Base-by-base conservation (phyloP, 2,329 filamentous ascomycete species). In the Didymella keratinophila region DNA sequence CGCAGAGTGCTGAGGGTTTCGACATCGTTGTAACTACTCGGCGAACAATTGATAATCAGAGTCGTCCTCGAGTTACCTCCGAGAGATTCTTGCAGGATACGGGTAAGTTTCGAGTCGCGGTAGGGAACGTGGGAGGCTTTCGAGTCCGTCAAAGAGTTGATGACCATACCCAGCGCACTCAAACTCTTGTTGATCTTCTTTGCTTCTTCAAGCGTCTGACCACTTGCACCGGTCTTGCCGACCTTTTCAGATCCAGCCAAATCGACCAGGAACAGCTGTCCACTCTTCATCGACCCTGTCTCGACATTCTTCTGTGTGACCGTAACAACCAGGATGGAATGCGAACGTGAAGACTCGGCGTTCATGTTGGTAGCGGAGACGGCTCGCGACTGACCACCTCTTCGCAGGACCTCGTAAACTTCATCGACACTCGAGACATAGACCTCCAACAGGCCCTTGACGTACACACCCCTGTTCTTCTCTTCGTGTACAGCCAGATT, bases 161-260 rank as follows among this genome's bases (percentile, higher is more conserved):
- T 99, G 81, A 98, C 95, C 93, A 97, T 98, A 71, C 95, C 95
- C 60, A 99, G 85, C 54, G 95, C 93, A 81, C 93, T 97, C 82
- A 99, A 86, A 84, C 93, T 97, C 85, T 98, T 98, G 86, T 99
- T 99, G 85, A 99, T 99, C 85, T 99, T 99, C 84, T 98, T 98
- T 61, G 95, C 95, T 78, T 99, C 95, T 78, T 98, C 95, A 42
- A 99, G 84, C 4, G 94, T 98, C 79, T 98, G 95, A 56, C 95
- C 95, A 76, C 92, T 97, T 62, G 95, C 95, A 69, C 95, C 95
- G 28, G 95, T 99, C 85, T 99, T 98, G 76, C 95, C 94, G 50
- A 98, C 93, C 82, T 98, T 98, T 81, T 99, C 95, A 73, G 92
- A 97, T 83, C 95, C 95, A 52, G 95, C 95, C 83, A 99, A 83